phyloP scores from a whole-genome alignment of 208 protist genomes.

The Porcisia hertigi region DNA sequence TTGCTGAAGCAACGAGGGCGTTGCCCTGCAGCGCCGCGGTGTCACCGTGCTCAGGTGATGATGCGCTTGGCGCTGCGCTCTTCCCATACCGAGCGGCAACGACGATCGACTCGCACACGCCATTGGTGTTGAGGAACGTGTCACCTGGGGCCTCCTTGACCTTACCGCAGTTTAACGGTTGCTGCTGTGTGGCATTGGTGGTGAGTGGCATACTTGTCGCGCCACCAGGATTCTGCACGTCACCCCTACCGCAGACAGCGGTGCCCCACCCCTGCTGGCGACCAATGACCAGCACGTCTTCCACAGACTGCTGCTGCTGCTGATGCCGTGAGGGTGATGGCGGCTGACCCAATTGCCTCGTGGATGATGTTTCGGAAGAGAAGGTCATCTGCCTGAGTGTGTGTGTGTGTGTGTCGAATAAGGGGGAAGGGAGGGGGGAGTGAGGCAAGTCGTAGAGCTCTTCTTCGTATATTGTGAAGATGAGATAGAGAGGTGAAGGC shows the following conservation, averaged over 20 bases:
- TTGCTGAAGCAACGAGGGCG: not conserved
- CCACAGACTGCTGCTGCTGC: not conserved
- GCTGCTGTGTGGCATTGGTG: not conserved
- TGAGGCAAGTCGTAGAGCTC: not conserved
- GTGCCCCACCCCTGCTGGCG: conserved; percentile 14
- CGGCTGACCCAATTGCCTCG: not conserved
- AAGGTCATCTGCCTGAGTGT: not conserved
- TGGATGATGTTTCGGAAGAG: not conserved
- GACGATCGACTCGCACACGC: conserved; percentile 9
- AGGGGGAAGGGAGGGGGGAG: not conserved
- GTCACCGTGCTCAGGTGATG: not conserved
- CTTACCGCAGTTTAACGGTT: not conserved
- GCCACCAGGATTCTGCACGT: not conserved
- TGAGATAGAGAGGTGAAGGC: too few relatives aligned
- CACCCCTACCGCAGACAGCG: not conserved
- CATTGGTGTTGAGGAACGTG: conserved; percentile 1
- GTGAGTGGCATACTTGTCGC: not conserved
- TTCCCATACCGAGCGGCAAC: not conserved
- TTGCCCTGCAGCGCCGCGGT: not conserved
- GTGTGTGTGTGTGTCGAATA: too few relatives aligned
- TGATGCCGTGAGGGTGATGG: not conserved
- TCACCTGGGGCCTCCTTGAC: not conserved
- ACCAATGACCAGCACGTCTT: not conserved
- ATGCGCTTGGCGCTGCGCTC: not conserved
- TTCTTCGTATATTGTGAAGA: too few relatives aligned